Base-by-base conservation (phyloP, 2,329 filamentous ascomycete genomes). In the Xylariales sp. region DNA sequence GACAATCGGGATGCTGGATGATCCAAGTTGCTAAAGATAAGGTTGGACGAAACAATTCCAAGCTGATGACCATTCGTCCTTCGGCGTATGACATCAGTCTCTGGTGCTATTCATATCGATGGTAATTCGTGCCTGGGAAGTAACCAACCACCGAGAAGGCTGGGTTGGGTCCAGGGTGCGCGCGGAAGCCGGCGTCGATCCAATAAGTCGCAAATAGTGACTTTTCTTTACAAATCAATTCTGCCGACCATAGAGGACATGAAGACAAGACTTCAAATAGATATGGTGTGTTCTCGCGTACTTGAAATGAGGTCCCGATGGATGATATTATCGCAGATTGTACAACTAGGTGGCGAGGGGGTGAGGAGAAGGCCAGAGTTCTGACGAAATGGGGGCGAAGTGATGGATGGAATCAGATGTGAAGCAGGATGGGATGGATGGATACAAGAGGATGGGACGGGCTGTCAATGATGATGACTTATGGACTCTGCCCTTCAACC, bases 71-170 rank as follows among this genome's bases (percentile, higher is more conserved):
- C n/a, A n/a, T n/a, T n/a, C n/a, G n/a, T n/a, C n/a, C n/a, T n/a
- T n/a, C n/a, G n/a, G n/a, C n/a, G n/a, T n/a, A n/a, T 34, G 32
- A 34, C 32, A 34, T 34, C 21, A 34, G 32, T 20, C 15, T 34
- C 32, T 19, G n/a, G 31, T 7, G 12, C 31, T 15, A 33, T 33
- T 18, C 31, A 27, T 27, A 27, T 36, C 19, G 33, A 18, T 9
- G 33, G 16, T 14, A 33, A 33, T 15, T 16, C 21, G 21, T 16
- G 19, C 33, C 21, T 36, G 32, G 16, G 15, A 20, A 52, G 49
- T 51, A 53, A 49, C 54, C 54, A 57, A 57, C 54, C 54, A 58
- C 50, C 48, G 48, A 46, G 46, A 39, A 49, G 51, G 42, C 44
- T 52, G 28, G 28, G 51, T n/a, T n/a, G n/a, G n/a, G n/a, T n/a